These are phyloP conservation scores for Smithsoniella earleae DNA, from an alignment of 163 green algal genomes.

Conservation along the genomic window DNA sequence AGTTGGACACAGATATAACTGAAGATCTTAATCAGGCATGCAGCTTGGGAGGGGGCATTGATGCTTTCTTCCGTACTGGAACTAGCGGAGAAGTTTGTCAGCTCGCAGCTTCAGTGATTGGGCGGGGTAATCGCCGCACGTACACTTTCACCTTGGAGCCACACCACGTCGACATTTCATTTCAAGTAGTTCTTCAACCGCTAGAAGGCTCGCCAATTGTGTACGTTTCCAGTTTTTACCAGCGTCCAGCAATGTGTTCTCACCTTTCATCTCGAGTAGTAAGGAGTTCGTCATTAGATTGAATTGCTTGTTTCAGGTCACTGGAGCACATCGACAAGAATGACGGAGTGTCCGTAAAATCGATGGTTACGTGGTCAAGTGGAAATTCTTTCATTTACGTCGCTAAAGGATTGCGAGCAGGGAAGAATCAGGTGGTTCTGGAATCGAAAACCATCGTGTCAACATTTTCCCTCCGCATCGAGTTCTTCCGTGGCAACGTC, in stretches of 20 bases:
- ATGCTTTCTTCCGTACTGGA: not conserved
- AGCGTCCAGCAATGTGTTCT: not conserved
- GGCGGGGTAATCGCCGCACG: not conserved
- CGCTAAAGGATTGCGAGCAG: not conserved
- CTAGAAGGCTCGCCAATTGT: slow-evolving; percentile 20
- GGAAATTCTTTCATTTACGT: slow-evolving; percentile 23
- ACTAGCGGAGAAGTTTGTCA: slow-evolving; percentile 19
- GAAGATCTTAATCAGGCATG: slow-evolving; percentile 4
- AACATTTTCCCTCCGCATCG: slow-evolving; percentile 22
- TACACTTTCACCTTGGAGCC: slow-evolving; percentile 4
- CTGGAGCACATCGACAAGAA: not conserved
- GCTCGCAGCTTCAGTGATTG: slow-evolving; percentile 22
- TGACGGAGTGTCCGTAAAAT: not conserved
- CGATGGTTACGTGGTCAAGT: not conserved
- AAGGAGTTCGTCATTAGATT: not conserved
- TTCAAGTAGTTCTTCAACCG: slow-evolving; percentile 4
- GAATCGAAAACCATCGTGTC: slow-evolving; percentile 19
- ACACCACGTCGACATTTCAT: not conserved
- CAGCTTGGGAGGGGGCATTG: not conserved
- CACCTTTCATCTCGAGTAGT: too few relatives aligned
- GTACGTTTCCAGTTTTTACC: not conserved
- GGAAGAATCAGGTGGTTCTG: not conserved
- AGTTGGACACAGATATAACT: not conserved
- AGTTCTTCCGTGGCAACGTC: slow-evolving; percentile 3
- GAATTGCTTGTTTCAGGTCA: not conserved